Evolutionary conservation across 1,284 basidiomycete genomes (phyloP).

Genomic region (Microbotryomycetes sp.): DNA sequence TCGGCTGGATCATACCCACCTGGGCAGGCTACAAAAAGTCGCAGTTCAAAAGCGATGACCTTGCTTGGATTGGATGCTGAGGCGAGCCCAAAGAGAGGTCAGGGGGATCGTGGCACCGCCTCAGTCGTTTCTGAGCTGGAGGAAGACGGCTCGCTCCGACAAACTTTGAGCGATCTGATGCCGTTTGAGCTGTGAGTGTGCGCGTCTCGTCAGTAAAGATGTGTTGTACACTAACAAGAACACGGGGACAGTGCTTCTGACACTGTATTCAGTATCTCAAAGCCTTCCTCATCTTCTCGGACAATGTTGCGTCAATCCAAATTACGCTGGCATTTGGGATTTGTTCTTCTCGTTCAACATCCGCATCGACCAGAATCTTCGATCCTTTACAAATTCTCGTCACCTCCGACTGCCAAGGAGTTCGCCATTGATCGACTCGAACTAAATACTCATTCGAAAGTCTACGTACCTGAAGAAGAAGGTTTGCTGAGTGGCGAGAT

Average conservation of each 20-base stretch:
- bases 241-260: background rate
- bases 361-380: background rate
- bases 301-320: background rate
- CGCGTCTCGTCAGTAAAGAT: background rate
- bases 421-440: constrained; percentile 5
- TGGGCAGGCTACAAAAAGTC: no score
- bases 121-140: no score
- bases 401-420: constrained; percentile 3
- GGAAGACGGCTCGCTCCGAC: no score
- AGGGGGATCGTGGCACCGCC: background rate
- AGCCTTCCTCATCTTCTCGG: background rate
- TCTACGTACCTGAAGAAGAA: constrained; percentile 8
- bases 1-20: no score
- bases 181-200: background rate
- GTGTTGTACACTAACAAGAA: background rate
- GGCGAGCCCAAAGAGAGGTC: background rate
- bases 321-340: background rate
- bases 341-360: background rate
- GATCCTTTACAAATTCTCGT: constrained; percentile 3
- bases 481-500: background rate
- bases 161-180: background rate
- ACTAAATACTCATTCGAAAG: background rate
- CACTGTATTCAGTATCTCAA: background rate
- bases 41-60: background rate
- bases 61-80: background rate